Base-by-base conservation (phyloP, 148 eudicot species). In the Dianthus caryophyllus region DNA sequence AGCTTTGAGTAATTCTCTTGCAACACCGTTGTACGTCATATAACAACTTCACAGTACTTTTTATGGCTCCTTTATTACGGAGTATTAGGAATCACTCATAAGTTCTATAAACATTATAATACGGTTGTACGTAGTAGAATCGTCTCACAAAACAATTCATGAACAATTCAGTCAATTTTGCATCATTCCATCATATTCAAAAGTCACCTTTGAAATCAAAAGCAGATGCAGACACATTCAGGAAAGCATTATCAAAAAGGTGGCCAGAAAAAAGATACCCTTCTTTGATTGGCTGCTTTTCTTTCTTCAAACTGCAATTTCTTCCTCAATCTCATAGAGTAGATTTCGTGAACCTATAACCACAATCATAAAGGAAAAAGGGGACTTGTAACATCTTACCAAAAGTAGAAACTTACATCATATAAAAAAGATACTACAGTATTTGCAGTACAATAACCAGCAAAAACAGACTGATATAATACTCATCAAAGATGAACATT, bases 271-370 rank as follows among this genome's bases (percentile, higher is more conserved):
- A 41, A 25, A 68, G 70, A 43, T 62, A 94, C 98, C 90, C 97
- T 63, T 81, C 82, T 88, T 65, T 84, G 90, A 79, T 81, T 70
- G 61, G 91, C 77, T 25, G 85, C 65, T 76, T 85, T 86, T 68
- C 79, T 84, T 69, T 88, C 96, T 49, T 87, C 93, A 74, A 80
- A 86, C 69, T 79, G 85, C 64, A 94, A 56, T 57, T 77, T 90
- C 68, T 80, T 88, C 69, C 69, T 72, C 82, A 94, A 77, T 77
- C 88, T 78, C 86, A 62, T 78, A 17, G 76, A 74, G 75, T 77
- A 86, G 38, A 75, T 50, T 57, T 90, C 93, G 71, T 94, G 85
- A 58, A 94, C 82, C 98, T 94, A 68, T 65, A 59, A 64, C 27
- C 4, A 44, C 9, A 18, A 53, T 26, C 27, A 6, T 66, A 49